Conservation (phyloP, 2,329 filamentous ascomycete genomes). For the Trichoderma semiorbis region DNA sequence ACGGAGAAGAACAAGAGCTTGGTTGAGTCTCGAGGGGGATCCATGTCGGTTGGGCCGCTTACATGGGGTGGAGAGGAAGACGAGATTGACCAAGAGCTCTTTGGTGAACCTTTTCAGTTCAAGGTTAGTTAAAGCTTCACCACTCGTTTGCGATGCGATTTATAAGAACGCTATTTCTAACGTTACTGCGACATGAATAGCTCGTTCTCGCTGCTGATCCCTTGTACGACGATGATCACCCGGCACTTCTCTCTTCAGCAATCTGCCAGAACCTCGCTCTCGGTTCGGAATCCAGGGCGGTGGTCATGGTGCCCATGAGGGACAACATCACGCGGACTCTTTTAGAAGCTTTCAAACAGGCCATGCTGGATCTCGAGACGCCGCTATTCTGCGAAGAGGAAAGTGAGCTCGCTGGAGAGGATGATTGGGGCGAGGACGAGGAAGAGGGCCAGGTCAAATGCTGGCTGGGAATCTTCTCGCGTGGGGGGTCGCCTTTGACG, state of each 20-base stretch:
- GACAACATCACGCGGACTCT: constrained; percentile 64
- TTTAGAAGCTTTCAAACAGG: constrained; percentile 56
- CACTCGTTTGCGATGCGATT: rapidly evolving
- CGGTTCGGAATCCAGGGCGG: constrained; percentile 56
- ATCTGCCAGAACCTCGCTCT: constrained; percentile 64
- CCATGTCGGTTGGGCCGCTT: constrained; percentile 60
- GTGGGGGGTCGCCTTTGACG: constrained; percentile 25
- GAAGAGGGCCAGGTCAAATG: constrained; percentile 54
- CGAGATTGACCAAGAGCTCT: constrained; percentile 43
- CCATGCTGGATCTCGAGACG: constrained; percentile 52
- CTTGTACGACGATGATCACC: constrained; percentile 82
- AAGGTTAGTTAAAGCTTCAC: constrained; percentile 34
- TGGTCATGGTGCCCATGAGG: constrained; percentile 78
- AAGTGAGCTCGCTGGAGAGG: constrained; percentile 61
- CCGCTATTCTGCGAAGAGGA: constrained; percentile 54
- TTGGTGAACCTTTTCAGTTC: constrained; percentile 49
- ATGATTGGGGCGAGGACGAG: constrained; percentile 66
- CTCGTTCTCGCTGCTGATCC: constrained; percentile 82
- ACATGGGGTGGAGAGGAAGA: constrained; percentile 64
- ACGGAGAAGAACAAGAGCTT: constrained; percentile 58
- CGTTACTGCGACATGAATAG: constrained; percentile 31
- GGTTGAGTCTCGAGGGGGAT: constrained; percentile 54
- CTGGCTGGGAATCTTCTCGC: constrained; percentile 64
- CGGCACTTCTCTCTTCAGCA: constrained; percentile 66
- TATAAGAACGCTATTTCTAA: background rate